phyloP scores from a whole-genome alignment of 495 filamentous ascomycete species.

The Penicillium silybi region DNA sequence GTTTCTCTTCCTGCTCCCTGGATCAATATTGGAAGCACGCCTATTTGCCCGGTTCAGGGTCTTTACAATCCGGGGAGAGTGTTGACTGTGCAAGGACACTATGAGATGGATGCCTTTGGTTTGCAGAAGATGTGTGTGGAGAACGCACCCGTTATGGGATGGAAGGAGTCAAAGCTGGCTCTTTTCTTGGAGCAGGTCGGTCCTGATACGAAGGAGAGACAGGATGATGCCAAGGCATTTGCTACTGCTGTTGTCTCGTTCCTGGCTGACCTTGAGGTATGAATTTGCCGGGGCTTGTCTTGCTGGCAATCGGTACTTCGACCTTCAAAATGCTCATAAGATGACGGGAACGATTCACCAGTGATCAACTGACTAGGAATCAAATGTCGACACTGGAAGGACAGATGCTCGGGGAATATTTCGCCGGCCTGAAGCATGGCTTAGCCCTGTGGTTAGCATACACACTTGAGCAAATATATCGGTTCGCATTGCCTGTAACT shows the following conservation, averaged over 20 bases:
- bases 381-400: too few relatives aligned
- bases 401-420: not conserved
- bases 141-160: conserved; percentile 22
- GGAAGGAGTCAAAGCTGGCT: conserved; percentile 26
- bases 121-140: conserved; percentile 29
- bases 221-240: conserved; percentile 23
- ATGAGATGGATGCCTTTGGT: conserved; percentile 37
- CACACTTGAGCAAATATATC: not conserved
- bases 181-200: conserved; percentile 27
- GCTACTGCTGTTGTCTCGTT: conserved; percentile 23
- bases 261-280: conserved; percentile 22
- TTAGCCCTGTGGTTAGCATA: not conserved
- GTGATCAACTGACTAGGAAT: not conserved
- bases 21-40: conserved; percentile 32
- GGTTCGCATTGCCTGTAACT: not conserved
- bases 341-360: not conserved
- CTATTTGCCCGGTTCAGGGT: conserved; percentile 37
- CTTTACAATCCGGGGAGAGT: conserved; percentile 32
- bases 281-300: conserved; percentile 1
- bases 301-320: not conserved
- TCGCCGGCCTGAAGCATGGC: not conserved
- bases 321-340: not conserved
- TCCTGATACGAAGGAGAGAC: conserved; percentile 17
- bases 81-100: conserved; percentile 35
- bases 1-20: conserved; percentile 25